Evolutionary conservation across 1,139 yeast genomes (phyloP).

Genomic region (Saccharomyces hybrid): DNA sequence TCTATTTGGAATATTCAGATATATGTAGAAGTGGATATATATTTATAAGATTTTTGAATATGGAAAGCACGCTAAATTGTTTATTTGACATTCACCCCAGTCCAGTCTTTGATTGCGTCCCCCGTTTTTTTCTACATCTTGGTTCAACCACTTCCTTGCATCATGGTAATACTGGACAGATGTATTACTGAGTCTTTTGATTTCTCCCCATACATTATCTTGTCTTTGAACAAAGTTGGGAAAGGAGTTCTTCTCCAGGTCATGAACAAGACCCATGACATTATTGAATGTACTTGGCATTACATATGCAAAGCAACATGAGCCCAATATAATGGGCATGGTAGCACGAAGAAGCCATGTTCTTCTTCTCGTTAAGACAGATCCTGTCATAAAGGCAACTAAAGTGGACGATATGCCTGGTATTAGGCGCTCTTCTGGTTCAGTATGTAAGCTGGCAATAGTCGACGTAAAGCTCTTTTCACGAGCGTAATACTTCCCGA

Average conservation of each 20-base stretch:
- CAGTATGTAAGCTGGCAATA: constrained; percentile 55
- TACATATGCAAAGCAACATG: constrained; percentile 62
- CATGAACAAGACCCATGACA: constrained; percentile 55
- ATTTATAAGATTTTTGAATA: neutral
- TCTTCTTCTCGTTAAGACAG: constrained; percentile 63
- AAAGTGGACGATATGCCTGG: constrained; percentile 69
- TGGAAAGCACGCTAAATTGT: neutral
- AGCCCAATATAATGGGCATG: constrained; percentile 61
- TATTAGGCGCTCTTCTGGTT: constrained; percentile 62
- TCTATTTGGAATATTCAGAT: neutral
- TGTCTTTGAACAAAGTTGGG: constrained; percentile 69
- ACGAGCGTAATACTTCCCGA: constrained; percentile 45
- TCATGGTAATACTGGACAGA: constrained; percentile 27
- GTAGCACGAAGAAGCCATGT: constrained; percentile 52
- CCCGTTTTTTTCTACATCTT: constrained; percentile 26
- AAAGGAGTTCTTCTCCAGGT: constrained; percentile 53
- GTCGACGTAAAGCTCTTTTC: constrained; percentile 66
- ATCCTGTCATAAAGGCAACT: constrained; percentile 74
- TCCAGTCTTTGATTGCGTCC: constrained; percentile 13
- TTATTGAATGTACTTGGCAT: constrained; percentile 73
- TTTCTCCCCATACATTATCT: constrained; percentile 34
- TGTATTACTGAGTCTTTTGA: neutral
- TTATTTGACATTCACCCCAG: constrained; percentile 12
- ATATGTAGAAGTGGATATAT: neutral
- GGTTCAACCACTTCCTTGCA: constrained; percentile 36